These are phyloP conservation scores for Globisporangium acanthophoron DNA, from an alignment of 352 stramenopile genomes.

Conservation along the genomic window DNA sequence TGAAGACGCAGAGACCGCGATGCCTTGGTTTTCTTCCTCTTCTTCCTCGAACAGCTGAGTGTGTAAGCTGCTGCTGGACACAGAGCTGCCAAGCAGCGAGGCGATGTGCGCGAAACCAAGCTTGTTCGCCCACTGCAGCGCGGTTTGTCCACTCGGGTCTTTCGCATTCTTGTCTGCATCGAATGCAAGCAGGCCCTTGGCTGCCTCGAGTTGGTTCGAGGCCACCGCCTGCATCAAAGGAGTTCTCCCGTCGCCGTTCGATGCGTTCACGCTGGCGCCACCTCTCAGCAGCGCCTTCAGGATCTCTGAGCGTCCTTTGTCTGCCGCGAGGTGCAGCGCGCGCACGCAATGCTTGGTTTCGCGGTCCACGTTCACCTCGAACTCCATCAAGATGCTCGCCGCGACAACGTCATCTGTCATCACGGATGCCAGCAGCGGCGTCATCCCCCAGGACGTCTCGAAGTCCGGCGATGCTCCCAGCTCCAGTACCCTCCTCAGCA, in stretches of 20 bases:
- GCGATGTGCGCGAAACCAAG: constrained; percentile 23
- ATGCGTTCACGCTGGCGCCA: constrained; percentile 30
- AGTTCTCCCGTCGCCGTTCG: constrained; percentile 19
- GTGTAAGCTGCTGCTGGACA: constrained; percentile 19
- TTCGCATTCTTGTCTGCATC: constrained; percentile 20
- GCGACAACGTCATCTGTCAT: constrained; percentile 43
- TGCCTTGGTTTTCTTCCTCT: constrained; percentile 16
- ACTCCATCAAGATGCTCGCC: constrained; percentile 41
- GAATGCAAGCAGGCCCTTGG: constrained; percentile 37
- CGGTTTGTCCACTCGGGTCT: constrained; percentile 21
- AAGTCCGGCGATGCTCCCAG: constrained; percentile 35
- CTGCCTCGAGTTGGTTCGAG: constrained; percentile 28
- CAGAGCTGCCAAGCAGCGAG: constrained; percentile 23
- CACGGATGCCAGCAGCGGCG: constrained; percentile 40
- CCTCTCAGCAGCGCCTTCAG: constrained; percentile 33
- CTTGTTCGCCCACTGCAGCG: constrained; percentile 31
- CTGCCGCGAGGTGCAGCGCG: constrained; percentile 34
- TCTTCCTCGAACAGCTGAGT: constrained; percentile 36
- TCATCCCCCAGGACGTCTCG: constrained; percentile 40
- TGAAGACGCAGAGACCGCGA: constrained; percentile 1
- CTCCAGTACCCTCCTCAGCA: constrained; percentile 44
- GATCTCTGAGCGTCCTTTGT: constrained; percentile 38
- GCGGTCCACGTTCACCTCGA: constrained; percentile 26
- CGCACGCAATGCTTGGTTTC: constrained; percentile 31
- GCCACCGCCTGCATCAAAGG: constrained; percentile 47